A percentile compares a stretch with the other conserved stretches of the same genome.
Conservation (phyloP, 2,329 filamentous ascomycete species). For the Sporothrix inflata region DNA sequence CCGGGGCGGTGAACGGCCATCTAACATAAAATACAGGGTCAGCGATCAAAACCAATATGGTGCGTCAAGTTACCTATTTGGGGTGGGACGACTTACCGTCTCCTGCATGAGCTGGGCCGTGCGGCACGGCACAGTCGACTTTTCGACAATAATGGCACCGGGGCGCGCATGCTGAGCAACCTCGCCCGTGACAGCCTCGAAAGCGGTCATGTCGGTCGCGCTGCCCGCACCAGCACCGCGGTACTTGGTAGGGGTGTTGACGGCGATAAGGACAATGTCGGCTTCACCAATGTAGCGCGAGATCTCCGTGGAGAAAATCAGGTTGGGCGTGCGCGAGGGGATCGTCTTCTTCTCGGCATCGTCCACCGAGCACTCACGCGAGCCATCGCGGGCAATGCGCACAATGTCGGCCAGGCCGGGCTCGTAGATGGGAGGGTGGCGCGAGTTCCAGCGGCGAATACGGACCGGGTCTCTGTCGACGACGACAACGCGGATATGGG, state of each 20-base stretch:
- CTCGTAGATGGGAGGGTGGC: slow-evolving; percentile 75
- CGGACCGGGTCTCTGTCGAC: slow-evolving; percentile 69
- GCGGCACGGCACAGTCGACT: slow-evolving; percentile 77
- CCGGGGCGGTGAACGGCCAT: slow-evolving; percentile 63
- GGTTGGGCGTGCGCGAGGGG: slow-evolving; percentile 60
- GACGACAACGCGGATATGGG: slow-evolving; percentile 71
- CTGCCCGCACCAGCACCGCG: slow-evolving; percentile 69
- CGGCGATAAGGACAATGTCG: slow-evolving; percentile 74
- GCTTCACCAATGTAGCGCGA: slow-evolving; percentile 64
- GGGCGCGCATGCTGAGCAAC: slow-evolving; percentile 68
- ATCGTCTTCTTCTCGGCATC: slow-evolving; percentile 43
- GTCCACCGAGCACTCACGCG: slow-evolving; percentile 48
- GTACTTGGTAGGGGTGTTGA: slow-evolving; percentile 79
- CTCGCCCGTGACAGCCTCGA: slow-evolving; percentile 69
- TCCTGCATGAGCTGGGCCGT: slow-evolving; percentile 71
- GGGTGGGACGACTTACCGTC: slow-evolving; percentile 54
- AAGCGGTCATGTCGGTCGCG: slow-evolving; percentile 72
- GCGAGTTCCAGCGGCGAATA: slow-evolving; percentile 74
- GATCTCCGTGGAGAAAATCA: slow-evolving; percentile 74
- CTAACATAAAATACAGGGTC: slow-evolving; percentile 40
- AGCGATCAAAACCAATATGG: neutral
- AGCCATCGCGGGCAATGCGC: slow-evolving; percentile 63
- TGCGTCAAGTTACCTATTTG: neutral
- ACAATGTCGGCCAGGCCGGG: slow-evolving; percentile 71
- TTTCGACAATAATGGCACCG: slow-evolving; percentile 77